Base-by-base conservation (phyloP, 1,284 basidiomycete genomes). In the Golubevia pallescens region DNA sequence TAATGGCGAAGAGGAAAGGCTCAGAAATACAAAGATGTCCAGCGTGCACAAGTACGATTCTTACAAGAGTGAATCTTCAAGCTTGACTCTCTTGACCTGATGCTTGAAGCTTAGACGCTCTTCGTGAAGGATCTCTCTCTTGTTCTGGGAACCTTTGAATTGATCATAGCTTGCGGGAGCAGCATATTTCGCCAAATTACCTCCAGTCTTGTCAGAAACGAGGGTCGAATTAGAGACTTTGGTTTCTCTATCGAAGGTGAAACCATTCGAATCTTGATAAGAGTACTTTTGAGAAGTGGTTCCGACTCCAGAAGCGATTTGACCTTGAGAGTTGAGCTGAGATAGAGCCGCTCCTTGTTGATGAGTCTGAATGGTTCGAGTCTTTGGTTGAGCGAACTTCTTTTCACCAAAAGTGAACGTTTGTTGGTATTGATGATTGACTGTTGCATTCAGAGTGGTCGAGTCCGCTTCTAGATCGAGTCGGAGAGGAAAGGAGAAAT, bases 251-350 rank as follows among this genome's bases (percentile, higher is more conserved):
- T 58, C 34, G 42, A 64, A 64, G 14, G 55, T 58, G 63, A 38
- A 59, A 14, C 54, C 19, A 42, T 64, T 60, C 38, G 63, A 58
- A 38, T 64, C 63, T 14, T 58, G 7, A 42, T 64, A 64, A 14
- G 63, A 63, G 55, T 63, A 63, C 55, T 14, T 63, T 51, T 63
- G 32, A 19, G 62, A 63, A 8, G 62, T 63, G 38, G n/a, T 34
- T 20, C 62, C 62, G 16, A 38, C 7, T 1, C 55, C 62, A 24
- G 20, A 51, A 16, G 32, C 51, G 7, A 63, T 54, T 14, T 20
- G 42, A 61, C 59, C 6, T 55, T 32, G n/a, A 23, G 42, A 24
- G 55, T 38, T 62, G 56, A 63, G 28, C 14, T 32, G 7, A 3
- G 62, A 63, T n/a, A 23, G 51, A 32, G 63, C 63, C 2, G 13